Base-by-base conservation (phyloP, 352 stramenopile species). In the Phytophthora vignae region DNA sequence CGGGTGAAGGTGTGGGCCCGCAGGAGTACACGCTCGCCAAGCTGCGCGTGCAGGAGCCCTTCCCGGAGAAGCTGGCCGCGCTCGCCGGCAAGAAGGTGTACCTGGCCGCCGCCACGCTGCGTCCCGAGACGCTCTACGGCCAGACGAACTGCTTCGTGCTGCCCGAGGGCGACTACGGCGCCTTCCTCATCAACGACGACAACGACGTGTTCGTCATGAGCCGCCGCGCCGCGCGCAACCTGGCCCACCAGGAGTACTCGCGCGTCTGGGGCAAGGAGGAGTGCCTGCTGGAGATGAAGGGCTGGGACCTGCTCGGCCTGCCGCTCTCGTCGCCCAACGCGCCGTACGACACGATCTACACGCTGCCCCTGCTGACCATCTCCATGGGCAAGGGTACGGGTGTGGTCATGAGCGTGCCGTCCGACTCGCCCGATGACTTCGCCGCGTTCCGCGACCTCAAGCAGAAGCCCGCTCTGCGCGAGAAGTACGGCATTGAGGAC, bases 101-200 rank as follows among this genome's bases (percentile, higher is more conserved):
- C 81, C 77, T 99, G 48, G 98, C 98, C 4, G 97, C 98, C 1
- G 98, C 98, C 5, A 99, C 98, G 36, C 89, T 99, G 36, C 95
- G 98, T 65, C 97, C 98, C 0, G 98, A 99, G 85, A 99, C 98
- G 52, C 99, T 99, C 95, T 99, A 99, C 78, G 98, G 98, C 55
- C 98, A 99, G 90, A 99, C 98, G 12, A 99, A 99, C 89, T 99
- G 98, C 90, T 99, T 99, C 74, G 97, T 99, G 68, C 89, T 99
- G 46, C 98, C 98, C 9, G 94, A 98, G 21, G 98, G 98, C 63
- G 96, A 99, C 81, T 99, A 99, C 83, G 98, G 98, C 63, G 97
- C 97, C 5, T 99, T 98, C 87, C 81, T 98, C 59, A 95, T 99
- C 63, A 96, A 97, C 73, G 87, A 98, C 71, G 81, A 93, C 62